Evolutionary conservation across 2,329 filamentous ascomycete genomes (phyloP).

Genomic region (Alternaria sp.): DNA sequence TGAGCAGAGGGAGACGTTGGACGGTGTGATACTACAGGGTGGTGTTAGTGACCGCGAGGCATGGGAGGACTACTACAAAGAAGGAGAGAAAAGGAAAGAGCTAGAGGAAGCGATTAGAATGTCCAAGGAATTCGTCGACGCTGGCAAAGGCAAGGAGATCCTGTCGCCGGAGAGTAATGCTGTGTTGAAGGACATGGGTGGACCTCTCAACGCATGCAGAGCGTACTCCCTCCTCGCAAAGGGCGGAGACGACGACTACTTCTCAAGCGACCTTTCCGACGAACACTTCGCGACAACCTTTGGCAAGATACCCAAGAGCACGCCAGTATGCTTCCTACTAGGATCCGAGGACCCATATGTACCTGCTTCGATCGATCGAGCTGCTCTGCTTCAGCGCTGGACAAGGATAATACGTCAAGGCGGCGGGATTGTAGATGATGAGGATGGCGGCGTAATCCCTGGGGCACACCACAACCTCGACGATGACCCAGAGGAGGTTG

Average conservation of each 20-base stretch:
- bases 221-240: conserved; percentile 66
- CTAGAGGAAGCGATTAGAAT: conserved; percentile 50
- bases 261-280: conserved; percentile 77
- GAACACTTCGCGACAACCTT: conserved; percentile 70
- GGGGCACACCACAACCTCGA: conserved; percentile 63
- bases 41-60: conserved; percentile 80
- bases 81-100: conserved; percentile 28
- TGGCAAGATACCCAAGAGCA: conserved; percentile 61
- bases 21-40: conserved; percentile 82
- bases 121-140: conserved; percentile 64
- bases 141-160: conserved; percentile 64
- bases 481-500: conserved; percentile 57
- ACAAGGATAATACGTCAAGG: conserved; percentile 54
- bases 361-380: conserved; percentile 66
- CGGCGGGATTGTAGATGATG: conserved; percentile 59
- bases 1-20: conserved; percentile 62
- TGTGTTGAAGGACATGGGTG: conserved; percentile 42
- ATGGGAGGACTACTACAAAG: conserved; percentile 46
- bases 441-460: conserved; percentile 58
- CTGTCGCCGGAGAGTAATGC: conserved; percentile 56
- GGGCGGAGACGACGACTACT: conserved; percentile 83
- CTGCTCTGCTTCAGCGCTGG: conserved; percentile 67
- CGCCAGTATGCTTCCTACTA: conserved; percentile 70
- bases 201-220: conserved; percentile 64
- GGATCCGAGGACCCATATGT: conserved; percentile 73